These are phyloP conservation scores for Chrysoporthe austroafricana DNA, from an alignment of 2,329 filamentous ascomycete genomes.

Conservation along the genomic window DNA sequence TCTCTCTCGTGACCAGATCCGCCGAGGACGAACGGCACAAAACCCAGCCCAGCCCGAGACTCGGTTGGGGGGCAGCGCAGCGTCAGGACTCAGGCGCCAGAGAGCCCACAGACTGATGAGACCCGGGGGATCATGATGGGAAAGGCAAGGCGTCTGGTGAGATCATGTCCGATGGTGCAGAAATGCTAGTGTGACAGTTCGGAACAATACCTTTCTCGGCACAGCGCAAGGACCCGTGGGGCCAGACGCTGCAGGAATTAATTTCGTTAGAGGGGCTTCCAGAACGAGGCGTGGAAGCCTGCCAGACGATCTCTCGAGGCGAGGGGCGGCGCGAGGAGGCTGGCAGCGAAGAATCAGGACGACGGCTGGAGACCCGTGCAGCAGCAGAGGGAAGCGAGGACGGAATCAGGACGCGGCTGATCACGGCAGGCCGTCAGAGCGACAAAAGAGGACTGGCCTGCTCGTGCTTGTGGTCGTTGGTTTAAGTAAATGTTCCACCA, in stretches of 20 bases:
- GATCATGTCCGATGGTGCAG: slow-evolving; percentile 14
- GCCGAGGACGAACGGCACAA: neutral
- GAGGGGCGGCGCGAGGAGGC: slow-evolving; percentile 9
- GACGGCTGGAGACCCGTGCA: slow-evolving; percentile 14
- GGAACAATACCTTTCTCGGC: slow-evolving; percentile 27
- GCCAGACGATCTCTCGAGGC: slow-evolving; percentile 14
- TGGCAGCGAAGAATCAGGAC: slow-evolving; percentile 14
- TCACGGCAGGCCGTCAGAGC: neutral
- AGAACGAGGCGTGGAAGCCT: slow-evolving; percentile 26
- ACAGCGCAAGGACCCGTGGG: slow-evolving; percentile 25
- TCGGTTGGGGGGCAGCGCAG: neutral
- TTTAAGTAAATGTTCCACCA: slow-evolving; percentile 14
- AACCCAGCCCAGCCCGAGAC: neutral
- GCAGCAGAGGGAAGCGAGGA: slow-evolving; percentile 4
- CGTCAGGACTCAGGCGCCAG: neutral
- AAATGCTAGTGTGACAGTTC: slow-evolving; percentile 18
- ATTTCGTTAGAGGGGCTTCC: slow-evolving; percentile 23
- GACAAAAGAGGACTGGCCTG: slow-evolving; percentile 8
- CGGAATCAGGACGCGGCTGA: neutral
- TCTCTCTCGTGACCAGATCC: neutral
- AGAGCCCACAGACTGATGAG: neutral
- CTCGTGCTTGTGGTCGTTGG: slow-evolving; percentile 4
- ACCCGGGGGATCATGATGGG: slow-evolving; percentile 1
- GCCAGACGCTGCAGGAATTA: slow-evolving; percentile 20
- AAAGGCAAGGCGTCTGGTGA: slow-evolving; percentile 11